phyloP scores from a whole-genome alignment of 2,329 filamentous ascomycete species.

The Colletotrichum tamarilloi region DNA sequence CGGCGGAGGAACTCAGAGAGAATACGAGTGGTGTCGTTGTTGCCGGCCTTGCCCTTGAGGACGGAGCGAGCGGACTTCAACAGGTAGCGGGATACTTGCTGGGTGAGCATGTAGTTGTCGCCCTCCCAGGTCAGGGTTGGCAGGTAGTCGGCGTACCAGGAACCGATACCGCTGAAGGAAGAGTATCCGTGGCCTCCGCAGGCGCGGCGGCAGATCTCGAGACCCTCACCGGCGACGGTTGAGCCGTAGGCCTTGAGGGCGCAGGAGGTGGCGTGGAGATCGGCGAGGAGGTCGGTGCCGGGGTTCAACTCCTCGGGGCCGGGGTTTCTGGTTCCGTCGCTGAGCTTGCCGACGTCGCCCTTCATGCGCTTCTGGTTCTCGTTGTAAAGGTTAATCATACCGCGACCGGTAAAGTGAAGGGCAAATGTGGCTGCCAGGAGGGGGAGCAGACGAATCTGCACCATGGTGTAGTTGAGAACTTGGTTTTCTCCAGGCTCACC shows the following conservation, averaged over 20 bases:
- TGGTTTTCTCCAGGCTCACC: constrained; percentile 73
- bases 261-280: constrained; percentile 81
- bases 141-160: constrained; percentile 80
- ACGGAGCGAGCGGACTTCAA: constrained; percentile 80
- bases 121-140: constrained; percentile 79
- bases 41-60: constrained; percentile 66
- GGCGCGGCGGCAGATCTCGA: constrained; percentile 79
- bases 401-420: constrained; percentile 81
- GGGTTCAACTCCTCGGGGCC: constrained; percentile 74
- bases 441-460: constrained; percentile 78
- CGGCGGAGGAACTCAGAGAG: constrained; percentile 72
- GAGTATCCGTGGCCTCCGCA: constrained; percentile 84
- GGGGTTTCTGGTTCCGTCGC: constrained; percentile 62
- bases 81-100: constrained; percentile 81
- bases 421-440: constrained; percentile 80
- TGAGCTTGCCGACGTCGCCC: constrained; percentile 52
- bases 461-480: constrained; percentile 85
- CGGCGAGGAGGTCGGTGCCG: constrained; percentile 75
- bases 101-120: constrained; percentile 85
- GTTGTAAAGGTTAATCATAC: constrained; percentile 80
- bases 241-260: constrained; percentile 80
- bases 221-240: constrained; percentile 77
- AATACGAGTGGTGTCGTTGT: constrained; percentile 76
- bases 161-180: constrained; percentile 79
- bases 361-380: constrained; percentile 78